These are phyloP conservation scores for Linderina pennispora DNA, from an alignment of 192 early-diverging fungal genomes.

Conservation along the genomic window DNA sequence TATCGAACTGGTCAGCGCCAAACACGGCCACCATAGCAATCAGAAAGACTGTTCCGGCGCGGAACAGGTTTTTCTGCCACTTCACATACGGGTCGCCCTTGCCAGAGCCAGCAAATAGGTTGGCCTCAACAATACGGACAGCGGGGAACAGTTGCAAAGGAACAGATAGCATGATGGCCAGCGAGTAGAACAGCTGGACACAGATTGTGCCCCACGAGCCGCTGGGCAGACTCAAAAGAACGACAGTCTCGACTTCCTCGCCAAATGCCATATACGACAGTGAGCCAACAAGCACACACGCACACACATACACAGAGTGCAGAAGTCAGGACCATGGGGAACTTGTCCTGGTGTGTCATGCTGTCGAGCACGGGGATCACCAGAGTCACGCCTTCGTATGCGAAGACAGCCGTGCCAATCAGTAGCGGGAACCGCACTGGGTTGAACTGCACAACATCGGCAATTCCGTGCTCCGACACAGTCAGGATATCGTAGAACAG, in stretches of 20 bases:
- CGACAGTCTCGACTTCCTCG: conserved; percentile 74
- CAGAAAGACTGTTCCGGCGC: conserved; percentile 54
- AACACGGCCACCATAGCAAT: conserved; percentile 72
- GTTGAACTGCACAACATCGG: conserved; percentile 70
- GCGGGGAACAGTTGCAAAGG: conserved; percentile 90
- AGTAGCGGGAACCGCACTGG: conserved; percentile 72
- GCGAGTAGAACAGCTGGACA: conserved; percentile 83
- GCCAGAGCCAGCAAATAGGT: conserved; percentile 71
- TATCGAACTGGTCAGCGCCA: conserved; percentile 75
- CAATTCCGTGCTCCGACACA: conserved; percentile 37
- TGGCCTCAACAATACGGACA: conserved; percentile 84
- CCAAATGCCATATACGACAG: conserved; percentile 86
- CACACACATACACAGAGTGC: conserved; percentile 72
- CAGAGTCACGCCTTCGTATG: conserved; percentile 84
- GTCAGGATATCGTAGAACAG: conserved; percentile 64
- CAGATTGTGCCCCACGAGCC: conserved; percentile 50
- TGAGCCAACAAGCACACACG: conserved; percentile 76
- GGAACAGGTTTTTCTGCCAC: conserved; percentile 81
- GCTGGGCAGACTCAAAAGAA: conserved; percentile 79
- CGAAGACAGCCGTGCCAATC: conserved; percentile 91
- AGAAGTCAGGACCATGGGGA: conserved; percentile 67
- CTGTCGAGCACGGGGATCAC: conserved; percentile 64
- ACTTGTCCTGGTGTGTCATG: conserved; percentile 84
- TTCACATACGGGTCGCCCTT: conserved; percentile 72
- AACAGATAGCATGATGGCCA: conserved; percentile 91